Percentiles rank a stretch among this genome's conserved stretches.
These are phyloP conservation scores for Colletotrichum lentis DNA, from an alignment of 2,329 filamentous ascomycete genomes.

Conservation along the genomic window DNA sequence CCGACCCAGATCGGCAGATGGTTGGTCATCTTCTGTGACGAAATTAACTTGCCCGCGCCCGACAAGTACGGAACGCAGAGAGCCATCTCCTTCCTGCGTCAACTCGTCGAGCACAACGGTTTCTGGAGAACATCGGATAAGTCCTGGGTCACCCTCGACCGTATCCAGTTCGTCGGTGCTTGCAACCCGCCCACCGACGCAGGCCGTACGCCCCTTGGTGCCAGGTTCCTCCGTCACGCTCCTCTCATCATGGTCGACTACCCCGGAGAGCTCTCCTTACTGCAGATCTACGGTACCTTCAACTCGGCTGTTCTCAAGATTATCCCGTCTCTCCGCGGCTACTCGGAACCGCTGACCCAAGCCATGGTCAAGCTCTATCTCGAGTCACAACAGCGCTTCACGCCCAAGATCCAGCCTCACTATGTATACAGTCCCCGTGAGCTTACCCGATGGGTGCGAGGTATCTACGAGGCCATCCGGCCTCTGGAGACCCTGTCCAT, in stretches of 20 bases:
- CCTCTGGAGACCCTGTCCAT: slow-evolving; percentile 87
- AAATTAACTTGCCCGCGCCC: slow-evolving; percentile 97
- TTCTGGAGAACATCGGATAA: slow-evolving; percentile 99
- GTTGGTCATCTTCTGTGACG: slow-evolving; percentile 98
- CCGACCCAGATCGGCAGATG: slow-evolving; percentile 96
- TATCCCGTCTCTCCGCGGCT: slow-evolving; percentile 91
- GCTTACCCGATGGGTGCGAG: slow-evolving; percentile 95
- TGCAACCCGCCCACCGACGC: slow-evolving; percentile 98
- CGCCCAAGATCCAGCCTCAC: slow-evolving; percentile 94
- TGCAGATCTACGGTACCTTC: slow-evolving; percentile 99
- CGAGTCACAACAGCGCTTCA: slow-evolving; percentile 93
- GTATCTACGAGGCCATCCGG: slow-evolving; percentile 95
- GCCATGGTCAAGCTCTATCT: slow-evolving; percentile 98
- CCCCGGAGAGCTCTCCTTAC: slow-evolving; percentile 90
- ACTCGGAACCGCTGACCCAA: slow-evolving; percentile 90
- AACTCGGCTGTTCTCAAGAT: slow-evolving; percentile 97
- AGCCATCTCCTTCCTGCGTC: slow-evolving; percentile 95
- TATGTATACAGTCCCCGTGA: slow-evolving; percentile 99
- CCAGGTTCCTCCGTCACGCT: slow-evolving; percentile 92
- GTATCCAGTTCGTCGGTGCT: slow-evolving; percentile 98
- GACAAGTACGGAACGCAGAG: slow-evolving; percentile 98
- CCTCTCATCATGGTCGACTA: slow-evolving; percentile 99
- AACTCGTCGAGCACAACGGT: slow-evolving; percentile 97
- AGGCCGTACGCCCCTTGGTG: slow-evolving; percentile 91
- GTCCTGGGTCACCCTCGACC: slow-evolving; percentile 95